A percentile compares a stretch with the other conserved stretches of the same genome.
phyloP scores from a whole-genome alignment of 2,329 filamentous ascomycete species.

The Trichoderma arundinaceum region DNA sequence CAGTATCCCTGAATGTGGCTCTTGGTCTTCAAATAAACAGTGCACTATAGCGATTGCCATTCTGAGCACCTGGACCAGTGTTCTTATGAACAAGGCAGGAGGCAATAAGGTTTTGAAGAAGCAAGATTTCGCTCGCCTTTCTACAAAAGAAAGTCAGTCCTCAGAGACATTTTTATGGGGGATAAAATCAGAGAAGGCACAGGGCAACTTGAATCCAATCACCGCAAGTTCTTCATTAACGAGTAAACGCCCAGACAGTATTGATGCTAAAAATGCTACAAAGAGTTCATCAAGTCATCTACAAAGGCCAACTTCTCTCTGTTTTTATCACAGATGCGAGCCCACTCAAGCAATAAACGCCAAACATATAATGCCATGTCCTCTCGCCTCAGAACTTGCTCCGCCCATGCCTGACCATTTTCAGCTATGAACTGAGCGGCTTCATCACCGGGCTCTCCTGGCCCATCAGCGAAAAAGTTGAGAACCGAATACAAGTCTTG shows the following conservation, averaged over 20 bases:
- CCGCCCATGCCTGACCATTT: slow-evolving; percentile 65
- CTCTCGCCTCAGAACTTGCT: slow-evolving; percentile 62
- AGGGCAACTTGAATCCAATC: background rate
- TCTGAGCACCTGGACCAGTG: background rate
- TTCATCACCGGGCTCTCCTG: slow-evolving; percentile 51
- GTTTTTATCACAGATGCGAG: slow-evolving; percentile 54
- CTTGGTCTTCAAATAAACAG: background rate
- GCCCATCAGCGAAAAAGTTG: slow-evolving; percentile 66
- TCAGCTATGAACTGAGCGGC: slow-evolving; percentile 66
- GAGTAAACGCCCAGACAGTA: background rate
- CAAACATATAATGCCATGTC: slow-evolving; percentile 72
- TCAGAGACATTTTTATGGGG: background rate
- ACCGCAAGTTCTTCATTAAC: too few relatives aligned
- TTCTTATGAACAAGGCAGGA: slow-evolving; percentile 1
- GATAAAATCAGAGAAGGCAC: background rate
- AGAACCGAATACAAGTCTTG: slow-evolving; percentile 69
- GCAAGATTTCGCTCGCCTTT: background rate
- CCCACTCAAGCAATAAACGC: slow-evolving; percentile 65
- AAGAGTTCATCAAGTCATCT: slow-evolving; percentile 44
- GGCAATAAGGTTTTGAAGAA: background rate
- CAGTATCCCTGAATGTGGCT: background rate
- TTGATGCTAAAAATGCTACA: background rate
- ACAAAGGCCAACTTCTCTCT: slow-evolving; percentile 53
- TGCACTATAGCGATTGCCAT: slow-evolving; percentile 9
- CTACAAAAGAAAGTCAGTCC: background rate